A percentile compares a stretch with the other conserved stretches of the same genome.
phyloP scores from a whole-genome alignment of 1,284 basidiomycete genomes.

The Pholiota adiposa region DNA sequence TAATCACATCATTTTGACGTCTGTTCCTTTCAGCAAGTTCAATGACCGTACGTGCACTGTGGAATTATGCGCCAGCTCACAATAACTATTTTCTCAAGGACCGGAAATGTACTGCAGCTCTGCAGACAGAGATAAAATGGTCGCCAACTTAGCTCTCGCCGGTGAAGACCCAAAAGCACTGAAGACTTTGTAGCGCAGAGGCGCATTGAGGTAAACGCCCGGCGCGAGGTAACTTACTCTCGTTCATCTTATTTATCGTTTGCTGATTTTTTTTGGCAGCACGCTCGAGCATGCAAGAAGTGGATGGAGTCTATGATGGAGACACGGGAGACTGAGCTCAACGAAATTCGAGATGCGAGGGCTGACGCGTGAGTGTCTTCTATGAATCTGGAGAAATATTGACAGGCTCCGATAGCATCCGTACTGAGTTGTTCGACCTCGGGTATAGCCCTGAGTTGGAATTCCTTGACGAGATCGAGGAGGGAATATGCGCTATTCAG shows the following conservation, averaged over 20 bases:
- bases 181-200: constrained; percentile 16
- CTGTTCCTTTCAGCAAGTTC: constrained; percentile 24
- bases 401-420: constrained; percentile 28
- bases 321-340: constrained; percentile 18
- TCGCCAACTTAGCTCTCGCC: constrained; percentile 17
- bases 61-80: too few species aligned
- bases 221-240: constrained; percentile 13
- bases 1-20: constrained; percentile 19
- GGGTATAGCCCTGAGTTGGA: constrained; percentile 33
- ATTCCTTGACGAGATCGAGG: constrained; percentile 22
- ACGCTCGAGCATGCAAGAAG: constrained; percentile 12
- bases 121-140: constrained; percentile 20
- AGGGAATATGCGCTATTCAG: constrained; percentile 9
- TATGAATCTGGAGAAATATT: not conserved
- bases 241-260: not conserved
- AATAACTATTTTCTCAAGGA: not conserved
- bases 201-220: constrained; percentile 12
- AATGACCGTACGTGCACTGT: constrained; percentile 7
- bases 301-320: constrained; percentile 15
- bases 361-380: constrained; percentile 20
- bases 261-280: constrained; percentile 1
- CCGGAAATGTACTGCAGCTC: constrained; percentile 17
- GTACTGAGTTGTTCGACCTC: constrained; percentile 26
- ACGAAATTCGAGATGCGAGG: constrained; percentile 18
- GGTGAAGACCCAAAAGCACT: constrained; percentile 1